Conservation (phyloP, 148 eudicot species). For the Silene conica region DNA sequence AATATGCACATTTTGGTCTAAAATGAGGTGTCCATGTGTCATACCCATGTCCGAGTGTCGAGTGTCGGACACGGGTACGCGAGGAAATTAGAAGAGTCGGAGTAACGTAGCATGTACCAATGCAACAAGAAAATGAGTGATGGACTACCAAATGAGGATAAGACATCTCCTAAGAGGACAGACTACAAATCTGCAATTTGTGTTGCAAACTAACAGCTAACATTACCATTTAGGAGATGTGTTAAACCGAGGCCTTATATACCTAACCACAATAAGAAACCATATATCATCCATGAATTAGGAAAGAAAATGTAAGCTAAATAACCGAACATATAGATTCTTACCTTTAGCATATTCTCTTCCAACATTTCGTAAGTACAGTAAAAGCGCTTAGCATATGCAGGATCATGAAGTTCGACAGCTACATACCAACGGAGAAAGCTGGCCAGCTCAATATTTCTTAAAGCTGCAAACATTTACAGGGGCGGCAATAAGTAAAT, state of each 20-base stretch:
- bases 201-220: not conserved
- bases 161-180: no score
- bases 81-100: no score
- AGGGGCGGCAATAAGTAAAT: slow-evolving; percentile 12
- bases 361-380: slow-evolving; percentile 81
- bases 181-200: not conserved
- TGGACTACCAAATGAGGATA: not conserved
- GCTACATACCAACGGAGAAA: slow-evolving; percentile 98
- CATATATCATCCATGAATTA: not conserved
- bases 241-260: not conserved
- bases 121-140: not conserved
- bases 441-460: slow-evolving; percentile 92
- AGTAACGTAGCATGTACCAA: no score
- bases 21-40: no score
- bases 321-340: not conserved
- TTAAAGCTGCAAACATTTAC: slow-evolving; percentile 49
- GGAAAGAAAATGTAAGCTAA: not conserved
- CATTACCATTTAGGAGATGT: not conserved
- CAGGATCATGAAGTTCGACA: slow-evolving; percentile 94
- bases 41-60: no score
- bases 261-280: not conserved
- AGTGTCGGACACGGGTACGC: no score
- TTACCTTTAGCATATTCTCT: slow-evolving; percentile 90
- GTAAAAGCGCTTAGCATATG: slow-evolving; percentile 91
- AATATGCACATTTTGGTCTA: no score